These are phyloP conservation scores for Lupinus albus DNA, from an alignment of 306 rosid species.

Conservation along the genomic window DNA sequence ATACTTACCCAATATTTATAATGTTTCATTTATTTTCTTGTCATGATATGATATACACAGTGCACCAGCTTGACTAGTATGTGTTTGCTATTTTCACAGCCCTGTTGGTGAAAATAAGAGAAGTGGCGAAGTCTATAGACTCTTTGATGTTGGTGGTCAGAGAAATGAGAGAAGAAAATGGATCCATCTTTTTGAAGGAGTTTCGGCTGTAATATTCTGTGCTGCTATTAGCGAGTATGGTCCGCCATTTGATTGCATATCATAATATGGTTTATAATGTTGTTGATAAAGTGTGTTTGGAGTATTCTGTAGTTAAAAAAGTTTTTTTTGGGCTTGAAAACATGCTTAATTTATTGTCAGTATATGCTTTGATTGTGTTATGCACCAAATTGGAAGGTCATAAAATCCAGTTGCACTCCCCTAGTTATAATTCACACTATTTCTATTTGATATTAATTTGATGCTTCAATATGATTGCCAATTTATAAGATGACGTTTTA, in stretches of 20 bases:
- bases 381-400: neutral
- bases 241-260: slow-evolving; percentile 25
- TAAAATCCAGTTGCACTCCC: neutral
- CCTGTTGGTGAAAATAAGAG: slow-evolving; percentile 98
- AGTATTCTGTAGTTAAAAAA: neutral
- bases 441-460: neutral
- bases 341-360: neutral
- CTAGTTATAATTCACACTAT: neutral
- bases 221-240: slow-evolving; percentile 98
- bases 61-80: slow-evolving; percentile 20
- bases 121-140: slow-evolving; percentile 97
- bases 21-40: neutral
- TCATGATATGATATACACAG: neutral
- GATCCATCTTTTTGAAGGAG: slow-evolving; percentile 99
- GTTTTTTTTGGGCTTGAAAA: neutral
- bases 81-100: slow-evolving; percentile 60
- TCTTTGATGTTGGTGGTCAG: slow-evolving; percentile 98
- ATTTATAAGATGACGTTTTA: neutral
- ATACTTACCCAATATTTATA: neutral
- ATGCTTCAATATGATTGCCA: neutral
- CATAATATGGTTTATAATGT: too few relatives aligned
- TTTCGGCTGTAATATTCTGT: slow-evolving; percentile 96
- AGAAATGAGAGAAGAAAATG: slow-evolving; percentile 99
- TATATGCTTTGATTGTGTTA: neutral
- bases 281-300: too few relatives aligned